Base-by-base conservation (phyloP, 1,284 basidiomycete species). In the Puccinia coronata region DNA sequence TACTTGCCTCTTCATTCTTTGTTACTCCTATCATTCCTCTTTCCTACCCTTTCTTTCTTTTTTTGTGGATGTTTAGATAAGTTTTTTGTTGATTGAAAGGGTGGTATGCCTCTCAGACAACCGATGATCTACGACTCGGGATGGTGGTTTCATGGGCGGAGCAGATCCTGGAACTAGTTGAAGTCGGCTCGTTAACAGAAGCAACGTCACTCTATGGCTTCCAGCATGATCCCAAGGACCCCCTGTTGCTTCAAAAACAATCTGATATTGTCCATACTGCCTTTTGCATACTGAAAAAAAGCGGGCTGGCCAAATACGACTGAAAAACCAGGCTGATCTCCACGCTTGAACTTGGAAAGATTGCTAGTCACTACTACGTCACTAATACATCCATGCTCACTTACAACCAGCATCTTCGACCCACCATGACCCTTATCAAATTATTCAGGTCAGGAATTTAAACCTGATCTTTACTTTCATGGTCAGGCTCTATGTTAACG, bases 351-450 rank as follows among this genome's bases (percentile, higher is more conserved):
- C 89, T 99, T 0, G 96, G 97, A 41, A 90, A 94, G 23, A 98
- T 99, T 84, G 95, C 96, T 0, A 96, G 94, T 34, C 92, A 99
- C 86, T 99, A 95, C 87, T 99, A 99, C 86, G 93, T 99, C 83
- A 93, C 95, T 0, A 92, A 98, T 87, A 92, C 92, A 84, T 98
- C 95, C 81, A 99, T 99, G 97, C 90, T 93, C 83, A 93, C 92
- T 0, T 99, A 98, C 87, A 98, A 98, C 87, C 93, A 97, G 86
- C 95, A 98, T 87, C 88, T 99, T 83, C 90, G 92, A 81, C 91
- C 94, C 9, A 92, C 92, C 11, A 94, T 98, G 91, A 91, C 92
- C 36, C 91, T 90, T 71, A 89, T 99, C 84, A 97, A 99, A 86
- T 88, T 99, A 5, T 97, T 98, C 90, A 90, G 80, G 80, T 81